Conservation (phyloP, 495 filamentous ascomycete genomes). For the Podospora tetraspora region DNA sequence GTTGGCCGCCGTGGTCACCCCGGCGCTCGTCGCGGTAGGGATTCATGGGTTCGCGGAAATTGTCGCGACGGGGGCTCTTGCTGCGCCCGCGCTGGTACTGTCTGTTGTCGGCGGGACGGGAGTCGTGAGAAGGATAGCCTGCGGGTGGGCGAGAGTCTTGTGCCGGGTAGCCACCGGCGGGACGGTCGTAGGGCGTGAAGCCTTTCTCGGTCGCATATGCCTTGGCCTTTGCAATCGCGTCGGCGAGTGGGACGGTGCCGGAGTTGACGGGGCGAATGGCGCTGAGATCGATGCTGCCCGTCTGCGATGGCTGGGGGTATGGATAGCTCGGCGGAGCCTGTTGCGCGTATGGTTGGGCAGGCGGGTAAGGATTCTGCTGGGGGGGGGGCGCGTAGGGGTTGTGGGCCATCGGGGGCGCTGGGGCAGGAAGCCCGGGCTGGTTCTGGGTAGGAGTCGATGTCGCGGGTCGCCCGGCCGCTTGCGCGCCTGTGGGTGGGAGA, state of each 20-base stretch:
- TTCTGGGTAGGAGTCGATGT: constrained; percentile 40
- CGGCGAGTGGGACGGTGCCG: constrained; percentile 64
- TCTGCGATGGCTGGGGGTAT: constrained; percentile 61
- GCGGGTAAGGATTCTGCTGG: constrained; percentile 26
- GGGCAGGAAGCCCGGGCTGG: constrained; percentile 36
- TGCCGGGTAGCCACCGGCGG: constrained; percentile 16
- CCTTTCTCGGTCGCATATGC: constrained; percentile 68
- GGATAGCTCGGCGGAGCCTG: constrained; percentile 42
- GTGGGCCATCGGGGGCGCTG: constrained; percentile 13
- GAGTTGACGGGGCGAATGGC: constrained; percentile 66
- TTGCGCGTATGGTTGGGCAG: constrained; percentile 39
- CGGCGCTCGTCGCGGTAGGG: constrained; percentile 75
- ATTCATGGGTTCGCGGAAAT: constrained; percentile 65
- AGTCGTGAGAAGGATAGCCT: constrained; percentile 34
- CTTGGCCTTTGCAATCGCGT: constrained; percentile 69
- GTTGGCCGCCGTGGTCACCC: constrained; percentile 26
- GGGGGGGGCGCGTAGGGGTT: constrained; percentile 24
- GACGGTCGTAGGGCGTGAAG: constrained; percentile 48
- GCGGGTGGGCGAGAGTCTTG: background rate
- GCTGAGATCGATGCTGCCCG: constrained; percentile 68
- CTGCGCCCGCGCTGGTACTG: constrained; percentile 61
- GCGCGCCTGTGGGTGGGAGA: constrained; percentile 3
- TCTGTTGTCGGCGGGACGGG: constrained; percentile 39
- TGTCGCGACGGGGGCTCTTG: constrained; percentile 58
- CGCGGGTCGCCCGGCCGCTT: constrained; percentile 30